Conservation (phyloP, 1,284 basidiomycete genomes). For the Apiotrichum gracile region DNA sequence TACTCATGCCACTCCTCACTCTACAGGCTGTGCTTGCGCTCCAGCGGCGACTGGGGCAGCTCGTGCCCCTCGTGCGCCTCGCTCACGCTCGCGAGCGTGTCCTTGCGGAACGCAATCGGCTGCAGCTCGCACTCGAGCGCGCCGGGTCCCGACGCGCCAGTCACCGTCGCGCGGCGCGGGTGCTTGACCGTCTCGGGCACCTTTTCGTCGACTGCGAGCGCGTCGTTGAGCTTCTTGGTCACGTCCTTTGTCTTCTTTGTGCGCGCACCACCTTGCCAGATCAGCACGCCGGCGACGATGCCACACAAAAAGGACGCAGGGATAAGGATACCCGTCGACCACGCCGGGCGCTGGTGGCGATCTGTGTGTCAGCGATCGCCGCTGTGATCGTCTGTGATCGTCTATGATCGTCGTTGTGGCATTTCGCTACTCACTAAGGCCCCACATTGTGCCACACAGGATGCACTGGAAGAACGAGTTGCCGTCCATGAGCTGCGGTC, state of each 20-base stretch:
- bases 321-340: slow-evolving; percentile 62
- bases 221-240: slow-evolving; percentile 61
- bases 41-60: no score
- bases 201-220: slow-evolving; percentile 51
- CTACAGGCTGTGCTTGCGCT: no score
- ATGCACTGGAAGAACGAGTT: slow-evolving; percentile 74
- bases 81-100: no score
- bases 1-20: no score
- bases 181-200: background rate
- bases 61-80: no score
- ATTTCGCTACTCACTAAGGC: slow-evolving; percentile 49
- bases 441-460: slow-evolving; percentile 79
- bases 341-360: slow-evolving; percentile 48
- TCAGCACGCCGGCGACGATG: slow-evolving; percentile 68
- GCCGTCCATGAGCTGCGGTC: slow-evolving; percentile 57
- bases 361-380: slow-evolving; percentile 18
- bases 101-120: no score
- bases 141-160: no score
- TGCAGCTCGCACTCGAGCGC: no score
- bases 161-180: slow-evolving; percentile 10
- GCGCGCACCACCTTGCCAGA: slow-evolving; percentile 66
- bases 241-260: slow-evolving; percentile 74
- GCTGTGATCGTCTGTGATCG: no score
- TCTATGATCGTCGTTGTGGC: background rate
- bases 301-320: slow-evolving; percentile 72